A percentile compares a stretch with the other conserved stretches of the same genome.
These are phyloP conservation scores for Entamoeba dispar DNA, from an alignment of 208 protist species.

Conservation along the genomic window DNA sequence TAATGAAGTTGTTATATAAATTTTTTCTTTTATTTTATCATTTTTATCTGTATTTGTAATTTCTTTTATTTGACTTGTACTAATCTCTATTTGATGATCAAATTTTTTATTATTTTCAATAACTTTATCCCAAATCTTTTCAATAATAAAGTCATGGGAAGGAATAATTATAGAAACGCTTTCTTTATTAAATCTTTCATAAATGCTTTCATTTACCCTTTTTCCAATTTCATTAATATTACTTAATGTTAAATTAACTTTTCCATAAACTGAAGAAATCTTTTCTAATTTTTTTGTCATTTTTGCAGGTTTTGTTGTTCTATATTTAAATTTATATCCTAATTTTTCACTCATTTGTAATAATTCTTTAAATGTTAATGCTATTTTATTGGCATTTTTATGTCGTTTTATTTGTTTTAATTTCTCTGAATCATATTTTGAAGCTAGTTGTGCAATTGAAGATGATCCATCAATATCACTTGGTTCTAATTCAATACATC, in stretches of 20 bases:
- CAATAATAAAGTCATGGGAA: too few relatives aligned
- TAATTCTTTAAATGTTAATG: background rate
- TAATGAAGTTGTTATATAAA: too few relatives aligned
- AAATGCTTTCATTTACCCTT: background rate
- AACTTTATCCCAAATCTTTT: too few relatives aligned
- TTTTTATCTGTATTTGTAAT: too few relatives aligned
- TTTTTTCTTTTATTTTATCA: too few relatives aligned
- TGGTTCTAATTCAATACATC: background rate
- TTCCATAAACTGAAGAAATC: background rate
- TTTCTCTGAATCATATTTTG: background rate
- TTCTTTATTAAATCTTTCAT: background rate
- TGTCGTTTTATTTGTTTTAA: background rate
- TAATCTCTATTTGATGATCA: too few relatives aligned
- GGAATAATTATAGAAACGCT: background rate
- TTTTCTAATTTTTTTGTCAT: background rate
- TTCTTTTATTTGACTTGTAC: too few relatives aligned
- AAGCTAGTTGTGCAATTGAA: background rate
- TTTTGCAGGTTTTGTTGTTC: background rate
- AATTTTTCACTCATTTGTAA: background rate
- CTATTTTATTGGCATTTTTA: background rate
- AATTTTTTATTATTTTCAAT: too few relatives aligned
- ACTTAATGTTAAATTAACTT: background rate
- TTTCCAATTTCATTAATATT: background rate
- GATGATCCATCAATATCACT: background rate
- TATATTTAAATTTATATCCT: background rate